These are phyloP conservation scores for Yamadazyma taylorii DNA, from an alignment of 1,139 yeast species.

Conservation along the genomic window DNA sequence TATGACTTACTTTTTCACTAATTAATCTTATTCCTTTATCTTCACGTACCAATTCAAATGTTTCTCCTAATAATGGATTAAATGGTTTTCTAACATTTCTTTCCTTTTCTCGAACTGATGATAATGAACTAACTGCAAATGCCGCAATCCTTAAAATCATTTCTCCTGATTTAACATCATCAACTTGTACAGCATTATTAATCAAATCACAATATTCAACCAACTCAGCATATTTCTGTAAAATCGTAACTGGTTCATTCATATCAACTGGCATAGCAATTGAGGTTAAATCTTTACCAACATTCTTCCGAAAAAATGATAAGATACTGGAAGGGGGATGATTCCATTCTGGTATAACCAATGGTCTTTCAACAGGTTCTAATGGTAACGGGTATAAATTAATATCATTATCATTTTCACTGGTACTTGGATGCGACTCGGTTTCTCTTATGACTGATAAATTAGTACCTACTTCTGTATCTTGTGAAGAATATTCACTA, in stretches of 20 bases:
- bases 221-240: constrained; percentile 77
- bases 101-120: constrained; percentile 70
- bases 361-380: constrained; percentile 51
- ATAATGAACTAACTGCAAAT: constrained; percentile 75
- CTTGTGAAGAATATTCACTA: constrained; percentile 7
- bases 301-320: constrained; percentile 79
- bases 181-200: constrained; percentile 54
- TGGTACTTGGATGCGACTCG: constrained; percentile 8
- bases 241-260: constrained; percentile 84
- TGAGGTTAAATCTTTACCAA: constrained; percentile 85
- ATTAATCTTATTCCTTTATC: constrained; percentile 68
- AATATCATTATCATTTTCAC: constrained; percentile 23
- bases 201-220: constrained; percentile 74
- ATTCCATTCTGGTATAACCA: constrained; percentile 58
- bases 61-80: constrained; percentile 87
- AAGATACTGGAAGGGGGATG: constrained; percentile 81
- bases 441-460: constrained; percentile 15
- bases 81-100: constrained; percentile 86
- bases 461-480: constrained; percentile 4
- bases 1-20: constrained; percentile 78
- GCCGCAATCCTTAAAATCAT: constrained; percentile 71
- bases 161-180: constrained; percentile 49
- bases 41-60: constrained; percentile 80
- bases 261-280: constrained; percentile 93
- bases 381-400: constrained; percentile 67